Base-by-base conservation (phyloP, 2,329 filamentous ascomycete genomes). In the Ramularia endophylla region DNA sequence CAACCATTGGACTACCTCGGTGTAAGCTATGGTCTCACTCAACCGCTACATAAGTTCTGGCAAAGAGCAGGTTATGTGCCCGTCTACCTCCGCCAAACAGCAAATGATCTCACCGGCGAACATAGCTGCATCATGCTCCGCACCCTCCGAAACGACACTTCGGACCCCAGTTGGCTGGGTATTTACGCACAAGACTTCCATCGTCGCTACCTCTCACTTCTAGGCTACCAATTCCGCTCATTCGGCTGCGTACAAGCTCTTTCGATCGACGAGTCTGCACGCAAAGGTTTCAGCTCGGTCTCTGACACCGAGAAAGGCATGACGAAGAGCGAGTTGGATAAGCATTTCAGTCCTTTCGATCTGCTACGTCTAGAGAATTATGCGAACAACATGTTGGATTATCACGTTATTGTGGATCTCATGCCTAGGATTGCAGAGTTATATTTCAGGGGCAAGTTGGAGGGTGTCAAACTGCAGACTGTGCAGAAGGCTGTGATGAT, bases 91-190 rank as follows among this genome's bases (percentile, higher is more conserved):
- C 79, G 92, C 25, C 92, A 98, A 69, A 98, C 94, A 2, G 75
- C 92, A 38, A 98, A 97, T 61, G 92, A 97, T 43, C 74, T 98
- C 33, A 98, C 94, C 0, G 92, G 92, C 41, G 92, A 98, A 66
- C 92, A 98, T 63, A 95, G 92, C 0, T 95, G 88, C 61, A 90
- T 98, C 19, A 98, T 98, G 94, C 75, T 98, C 36, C 80, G 87
- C 43, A 85, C 88, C 2, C 73, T 98, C 2, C 64, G 71, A 37
- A 53, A 48, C 5, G 74, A 78, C 44, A 18, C 32, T 17, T 81
- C 80, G 30, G 87, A 95, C 53, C 72, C 72, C 42, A 80, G 78
- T 56, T 97, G 92, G 92, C 80, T 97, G 0, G 87, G 86, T 12
- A 87, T 88, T 2, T 98, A 94, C 59, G 78, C 90, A 3, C 79